Base-by-base conservation (phyloP, 140 eudicot genomes). In the Cichorium intybus region DNA sequence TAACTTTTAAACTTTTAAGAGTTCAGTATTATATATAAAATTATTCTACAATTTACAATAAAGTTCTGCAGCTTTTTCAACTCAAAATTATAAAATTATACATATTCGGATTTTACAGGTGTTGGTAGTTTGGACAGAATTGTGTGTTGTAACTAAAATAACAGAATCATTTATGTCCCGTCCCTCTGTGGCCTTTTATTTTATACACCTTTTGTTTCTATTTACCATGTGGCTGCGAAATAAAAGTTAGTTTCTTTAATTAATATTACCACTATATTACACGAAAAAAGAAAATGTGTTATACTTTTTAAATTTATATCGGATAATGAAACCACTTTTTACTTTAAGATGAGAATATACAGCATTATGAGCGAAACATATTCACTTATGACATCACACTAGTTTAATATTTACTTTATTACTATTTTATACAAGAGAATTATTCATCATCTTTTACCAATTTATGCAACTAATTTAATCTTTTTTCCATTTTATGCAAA, bases 91-190 rank as follows among this genome's bases (percentile, higher is more conserved):
- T 35, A 12, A 10, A 66, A 11, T 16, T 21, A 7, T 29, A n/a
- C n/a, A 26, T 16, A 43, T 7, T 62, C 33, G 50, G 55, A 11
- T 58, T 26, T 45, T 41, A 47, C 65, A 56, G 51, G 24, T 62
- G 77, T 60, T 52, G 49, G 28, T 29, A 62, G 64, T 70, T 66
- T 73, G 73, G 72, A 71, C 37, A 58, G 51, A 61, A 73, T 27
- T 17, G 21, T 60, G 52, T 84, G 75, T 72, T 60, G 73, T 55
- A 72, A 56, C 62, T 51, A 64, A 63, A 60, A 37, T 75, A 54
- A 78, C 75, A 59, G 77, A 84, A 60, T 79, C 80, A 71, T 56
- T 73, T 18, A 54, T 50, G 63, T 31, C 28, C 71, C 85, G 81
- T 57, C 85, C 80, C 51, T 72, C 67, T 68, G 48, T 74, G 71